Conservation (phyloP, 2,329 filamentous ascomycete genomes). For the Exophiala calicioides region DNA sequence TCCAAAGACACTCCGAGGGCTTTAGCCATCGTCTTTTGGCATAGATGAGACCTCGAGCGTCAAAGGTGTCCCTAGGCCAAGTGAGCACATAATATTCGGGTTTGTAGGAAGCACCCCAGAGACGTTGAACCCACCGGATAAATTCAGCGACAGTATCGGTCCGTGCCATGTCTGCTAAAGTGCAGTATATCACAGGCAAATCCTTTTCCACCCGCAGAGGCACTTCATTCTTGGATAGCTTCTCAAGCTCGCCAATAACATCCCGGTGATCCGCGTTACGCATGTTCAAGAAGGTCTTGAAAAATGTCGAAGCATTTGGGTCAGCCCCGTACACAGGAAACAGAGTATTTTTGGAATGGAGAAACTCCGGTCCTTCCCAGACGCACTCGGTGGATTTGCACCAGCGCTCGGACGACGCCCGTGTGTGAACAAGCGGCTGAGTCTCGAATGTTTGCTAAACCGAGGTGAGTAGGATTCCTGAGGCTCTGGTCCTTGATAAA, state of each 20-base stretch:
- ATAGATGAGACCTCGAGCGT: conserved; percentile 7
- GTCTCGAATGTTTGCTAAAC: conserved; percentile 6
- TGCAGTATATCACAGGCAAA: conserved; percentile 2
- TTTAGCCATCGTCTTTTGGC: conserved; percentile 12
- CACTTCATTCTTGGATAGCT: not conserved
- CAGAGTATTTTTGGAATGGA: conserved; percentile 14
- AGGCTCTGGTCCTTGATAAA: conserved; percentile 1
- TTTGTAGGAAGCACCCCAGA: too few species aligned
- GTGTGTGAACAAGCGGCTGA: conserved; percentile 7
- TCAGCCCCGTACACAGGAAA: conserved; percentile 13
- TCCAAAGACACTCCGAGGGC: conserved; percentile 19
- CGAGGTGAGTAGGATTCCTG: conserved; percentile 2
- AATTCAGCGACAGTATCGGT: conserved; percentile 7
- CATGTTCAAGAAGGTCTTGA: conserved; percentile 18
- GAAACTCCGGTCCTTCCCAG: conserved; percentile 17
- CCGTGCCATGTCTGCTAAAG: conserved; percentile 8
- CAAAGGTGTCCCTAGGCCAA: conserved; percentile 12
- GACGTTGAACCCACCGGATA: conserved; percentile 6
- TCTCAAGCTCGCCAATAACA: conserved; percentile 19
- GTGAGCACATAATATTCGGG: not conserved
- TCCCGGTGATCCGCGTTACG: conserved; percentile 7
- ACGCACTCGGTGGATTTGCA: conserved; percentile 17
- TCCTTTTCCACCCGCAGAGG: not conserved
- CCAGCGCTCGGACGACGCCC: conserved; percentile 7
- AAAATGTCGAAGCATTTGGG: conserved; percentile 10